phyloP scores from a whole-genome alignment of 2,329 filamentous ascomycete genomes.

The Ascochyta koolunga region DNA sequence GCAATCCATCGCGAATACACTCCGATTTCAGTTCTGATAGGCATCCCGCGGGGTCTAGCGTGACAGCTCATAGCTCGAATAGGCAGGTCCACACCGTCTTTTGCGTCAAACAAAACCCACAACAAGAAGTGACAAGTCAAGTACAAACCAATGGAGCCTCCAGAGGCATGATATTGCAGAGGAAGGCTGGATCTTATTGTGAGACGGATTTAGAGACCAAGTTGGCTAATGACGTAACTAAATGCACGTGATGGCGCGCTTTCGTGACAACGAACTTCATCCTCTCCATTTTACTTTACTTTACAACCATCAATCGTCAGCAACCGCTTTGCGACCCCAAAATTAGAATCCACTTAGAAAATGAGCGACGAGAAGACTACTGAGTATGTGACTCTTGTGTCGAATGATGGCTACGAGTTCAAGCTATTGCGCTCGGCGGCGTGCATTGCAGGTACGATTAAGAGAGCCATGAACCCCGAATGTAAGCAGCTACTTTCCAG shows the following conservation, averaged over 20 bases:
- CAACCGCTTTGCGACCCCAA: background rate
- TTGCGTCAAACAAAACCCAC: background rate
- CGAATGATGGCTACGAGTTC: slow-evolving; percentile 77
- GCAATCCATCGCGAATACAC: slow-evolving; percentile 1
- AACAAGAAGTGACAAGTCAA: background rate
- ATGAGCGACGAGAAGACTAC: slow-evolving; percentile 46
- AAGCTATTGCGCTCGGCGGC: slow-evolving; percentile 74
- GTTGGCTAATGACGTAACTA: slow-evolving; percentile 5
- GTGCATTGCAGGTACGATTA: slow-evolving; percentile 72
- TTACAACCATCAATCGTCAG: background rate
- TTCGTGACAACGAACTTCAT: background rate
- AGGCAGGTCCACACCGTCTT: slow-evolving; percentile 12
- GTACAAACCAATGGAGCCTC: background rate
- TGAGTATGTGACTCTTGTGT: slow-evolving; percentile 79
- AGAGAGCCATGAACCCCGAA: slow-evolving; percentile 73
- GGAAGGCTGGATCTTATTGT: background rate
- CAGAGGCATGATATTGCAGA: background rate
- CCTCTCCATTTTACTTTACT: background rate
- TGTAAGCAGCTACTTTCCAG: slow-evolving; percentile 54
- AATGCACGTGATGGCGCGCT: background rate
- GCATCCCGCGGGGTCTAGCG: slow-evolving; percentile 12
- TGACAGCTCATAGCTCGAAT: slow-evolving; percentile 9
- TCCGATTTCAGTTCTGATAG: slow-evolving; percentile 9
- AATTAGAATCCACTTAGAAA: background rate
- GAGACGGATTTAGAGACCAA: background rate